phyloP scores from a whole-genome alignment of 2,329 filamentous ascomycete genomes.

The Amauroascus verrucosus region DNA sequence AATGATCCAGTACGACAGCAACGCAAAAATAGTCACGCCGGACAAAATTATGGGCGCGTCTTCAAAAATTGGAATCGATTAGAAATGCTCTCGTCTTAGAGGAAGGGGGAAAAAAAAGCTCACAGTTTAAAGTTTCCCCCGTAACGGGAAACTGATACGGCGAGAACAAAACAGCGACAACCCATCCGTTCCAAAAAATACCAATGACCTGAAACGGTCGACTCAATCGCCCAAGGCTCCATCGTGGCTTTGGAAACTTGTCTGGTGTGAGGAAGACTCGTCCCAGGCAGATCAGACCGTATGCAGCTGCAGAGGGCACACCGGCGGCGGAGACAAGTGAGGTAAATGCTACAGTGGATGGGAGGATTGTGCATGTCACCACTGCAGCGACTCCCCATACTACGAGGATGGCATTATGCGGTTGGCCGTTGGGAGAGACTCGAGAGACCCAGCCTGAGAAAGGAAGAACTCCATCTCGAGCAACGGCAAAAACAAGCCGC shows the following conservation, averaged over 20 bases:
- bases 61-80: conserved; percentile 16
- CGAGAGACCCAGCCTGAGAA: conserved; percentile 49
- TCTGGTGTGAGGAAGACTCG: conserved; percentile 41
- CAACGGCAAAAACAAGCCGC: conserved; percentile 53
- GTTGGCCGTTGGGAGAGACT: conserved; percentile 46
- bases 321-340: conserved; percentile 46
- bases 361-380: conserved; percentile 50
- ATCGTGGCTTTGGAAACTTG: conserved; percentile 39
- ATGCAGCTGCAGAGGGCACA: conserved; percentile 44
- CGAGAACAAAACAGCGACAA: conserved; percentile 41
- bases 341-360: conserved; percentile 45
- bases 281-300: conserved; percentile 43
- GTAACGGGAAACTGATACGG: conserved; percentile 40
- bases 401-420: conserved; percentile 50
- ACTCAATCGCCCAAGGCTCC: conserved; percentile 39
- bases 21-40: conserved; percentile 40
- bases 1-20: conserved; percentile 42
- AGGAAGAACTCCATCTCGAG: conserved; percentile 51
- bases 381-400: conserved; percentile 47
- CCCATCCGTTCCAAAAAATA: conserved; percentile 43
- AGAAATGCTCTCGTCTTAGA: background rate
- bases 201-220: conserved; percentile 41
- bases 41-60: conserved; percentile 45
- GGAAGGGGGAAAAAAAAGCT: conserved; percentile 13
- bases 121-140: conserved; percentile 38